These are phyloP conservation scores for Pseudopyrenochaeta lycopersici DNA, from an alignment of 2,329 filamentous ascomycete genomes.

Conservation along the genomic window DNA sequence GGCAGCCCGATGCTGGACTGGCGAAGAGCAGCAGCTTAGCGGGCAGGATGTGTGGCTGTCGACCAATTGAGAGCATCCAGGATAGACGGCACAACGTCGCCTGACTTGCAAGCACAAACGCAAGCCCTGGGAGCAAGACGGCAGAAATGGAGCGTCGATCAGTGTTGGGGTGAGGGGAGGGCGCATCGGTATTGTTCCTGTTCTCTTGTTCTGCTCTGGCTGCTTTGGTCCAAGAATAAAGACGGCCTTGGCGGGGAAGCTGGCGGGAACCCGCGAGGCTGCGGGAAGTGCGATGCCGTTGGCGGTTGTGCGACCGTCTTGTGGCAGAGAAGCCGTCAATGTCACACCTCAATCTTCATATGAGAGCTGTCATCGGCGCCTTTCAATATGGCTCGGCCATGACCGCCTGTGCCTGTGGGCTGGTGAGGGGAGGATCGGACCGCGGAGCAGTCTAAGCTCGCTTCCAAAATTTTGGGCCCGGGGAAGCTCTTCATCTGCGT, in stretches of 20 bases:
- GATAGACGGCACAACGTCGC: slow-evolving; percentile 32
- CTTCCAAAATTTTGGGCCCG: slow-evolving; percentile 28
- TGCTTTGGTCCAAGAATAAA: slow-evolving; percentile 31
- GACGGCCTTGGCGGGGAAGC: slow-evolving; percentile 29
- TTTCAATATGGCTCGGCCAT: too few relatives aligned
- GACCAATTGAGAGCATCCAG: slow-evolving; percentile 30
- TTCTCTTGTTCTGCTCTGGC: slow-evolving; percentile 17
- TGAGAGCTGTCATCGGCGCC: slow-evolving; percentile 6
- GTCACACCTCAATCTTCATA: not conserved
- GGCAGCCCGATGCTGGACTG: slow-evolving; percentile 27
- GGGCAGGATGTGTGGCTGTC: slow-evolving; percentile 34
- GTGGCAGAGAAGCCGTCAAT: slow-evolving; percentile 1
- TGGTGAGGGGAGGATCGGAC: slow-evolving; percentile 10
- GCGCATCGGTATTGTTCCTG: slow-evolving; percentile 2
- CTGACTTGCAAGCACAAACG: slow-evolving; percentile 29
- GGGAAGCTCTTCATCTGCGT: slow-evolving; percentile 25
- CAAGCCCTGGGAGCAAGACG: slow-evolving; percentile 10
- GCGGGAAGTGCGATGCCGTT: slow-evolving; percentile 20
- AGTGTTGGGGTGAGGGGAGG: slow-evolving; percentile 4
- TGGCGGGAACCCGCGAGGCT: slow-evolving; percentile 20
- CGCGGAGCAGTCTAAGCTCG: slow-evolving; percentile 25
- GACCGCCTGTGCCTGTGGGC: slow-evolving; percentile 8
- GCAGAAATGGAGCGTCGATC: slow-evolving; percentile 18
- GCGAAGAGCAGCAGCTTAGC: slow-evolving; percentile 29
- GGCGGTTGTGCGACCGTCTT: slow-evolving; percentile 18